These are phyloP conservation scores for Pyracantha coccinea DNA, from an alignment of 331 rosid species.

Conservation along the genomic window DNA sequence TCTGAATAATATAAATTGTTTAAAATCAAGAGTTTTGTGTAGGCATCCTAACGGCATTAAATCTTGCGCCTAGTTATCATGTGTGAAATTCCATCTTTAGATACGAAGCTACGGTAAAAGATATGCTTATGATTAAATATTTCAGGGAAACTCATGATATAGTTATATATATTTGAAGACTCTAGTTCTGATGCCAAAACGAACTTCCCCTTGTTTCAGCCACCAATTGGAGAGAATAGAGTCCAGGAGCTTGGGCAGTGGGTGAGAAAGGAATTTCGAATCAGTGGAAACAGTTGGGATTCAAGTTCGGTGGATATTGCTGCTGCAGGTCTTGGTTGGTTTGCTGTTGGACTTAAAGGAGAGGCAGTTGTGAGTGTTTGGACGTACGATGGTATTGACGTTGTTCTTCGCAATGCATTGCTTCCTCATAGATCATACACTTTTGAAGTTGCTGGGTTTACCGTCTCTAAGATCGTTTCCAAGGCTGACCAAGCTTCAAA, in stretches of 20 bases:
- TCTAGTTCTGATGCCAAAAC: neutral
- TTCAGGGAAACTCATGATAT: too few species aligned
- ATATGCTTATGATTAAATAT: too few species aligned
- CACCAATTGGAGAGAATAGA: constrained; percentile 66
- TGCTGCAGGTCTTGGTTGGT: constrained; percentile 92
- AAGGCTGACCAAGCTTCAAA: constrained; percentile 62
- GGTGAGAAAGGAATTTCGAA: constrained; percentile 55
- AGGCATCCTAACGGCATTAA: too few species aligned
- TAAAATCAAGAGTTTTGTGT: too few species aligned
- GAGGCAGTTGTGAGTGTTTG: constrained; percentile 68
- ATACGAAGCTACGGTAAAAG: too few species aligned
- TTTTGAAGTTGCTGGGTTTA: constrained; percentile 79
- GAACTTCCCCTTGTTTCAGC: constrained; percentile 43
- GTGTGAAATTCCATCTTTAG: too few species aligned
- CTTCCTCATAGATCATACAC: constrained; percentile 54
- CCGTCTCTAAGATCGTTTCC: constrained; percentile 76
- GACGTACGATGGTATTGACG: constrained; percentile 83
- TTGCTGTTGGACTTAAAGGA: constrained; percentile 86
- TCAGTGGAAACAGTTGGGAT: constrained; percentile 79
- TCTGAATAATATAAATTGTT: too few species aligned
- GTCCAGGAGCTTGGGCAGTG: constrained; percentile 78
- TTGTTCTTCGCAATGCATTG: constrained; percentile 61
- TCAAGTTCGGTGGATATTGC: constrained; percentile 81
- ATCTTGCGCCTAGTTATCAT: too few species aligned
- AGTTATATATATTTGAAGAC: too few species aligned